Base-by-base conservation (phyloP, 768 basidiomycete genomes). In the Rhizopogon salebrosus region DNA sequence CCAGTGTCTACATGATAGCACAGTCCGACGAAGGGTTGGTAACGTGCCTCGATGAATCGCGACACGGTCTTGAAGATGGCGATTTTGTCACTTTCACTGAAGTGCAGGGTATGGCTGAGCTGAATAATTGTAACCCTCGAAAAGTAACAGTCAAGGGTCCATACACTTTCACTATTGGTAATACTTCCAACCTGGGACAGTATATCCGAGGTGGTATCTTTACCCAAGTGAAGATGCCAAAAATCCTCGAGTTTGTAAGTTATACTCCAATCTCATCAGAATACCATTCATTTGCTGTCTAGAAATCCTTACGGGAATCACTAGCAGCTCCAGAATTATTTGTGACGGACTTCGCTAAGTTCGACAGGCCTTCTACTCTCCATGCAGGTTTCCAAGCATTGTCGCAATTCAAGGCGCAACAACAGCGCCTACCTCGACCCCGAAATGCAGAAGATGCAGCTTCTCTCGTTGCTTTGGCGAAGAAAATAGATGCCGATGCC, bases 181-280 rank as follows among this genome's bases (percentile, higher is more conserved):
- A 97, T 66, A 98, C 95, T 2, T 80, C 85, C 27, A 78, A 78
- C 34, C 66, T 97, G 10, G 77, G 84, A 24, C 76, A 81, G 41
- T 98, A 98, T 72, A 82, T 85, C 59, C 66, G 82, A 26, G 97
- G 95, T 23, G 97, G 97, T 35, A 88, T 95, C 56, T 99, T 98
- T 68, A 93, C 91, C 6, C 97, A 99, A 70, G 94, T 98, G 57
- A 99, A 98, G 75, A 95, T 98, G 93, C 97, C 97, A 9, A 98
- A 95, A 73, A 79, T 93, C 46, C 74, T 98, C 45, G 83, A 93
- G 66, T 99, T 98, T 63, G 95, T 98, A 62, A 64, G 93, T 78
- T 3, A 24, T 38, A 23, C 14, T 36, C 11, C 23, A 16, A 26
- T 45, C 35, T 13, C 58, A 36, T 46, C 20, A 24, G 20, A 36